Conservation (phyloP, 2,329 filamentous ascomycete species). For the Botrytis pseudocinerea region DNA sequence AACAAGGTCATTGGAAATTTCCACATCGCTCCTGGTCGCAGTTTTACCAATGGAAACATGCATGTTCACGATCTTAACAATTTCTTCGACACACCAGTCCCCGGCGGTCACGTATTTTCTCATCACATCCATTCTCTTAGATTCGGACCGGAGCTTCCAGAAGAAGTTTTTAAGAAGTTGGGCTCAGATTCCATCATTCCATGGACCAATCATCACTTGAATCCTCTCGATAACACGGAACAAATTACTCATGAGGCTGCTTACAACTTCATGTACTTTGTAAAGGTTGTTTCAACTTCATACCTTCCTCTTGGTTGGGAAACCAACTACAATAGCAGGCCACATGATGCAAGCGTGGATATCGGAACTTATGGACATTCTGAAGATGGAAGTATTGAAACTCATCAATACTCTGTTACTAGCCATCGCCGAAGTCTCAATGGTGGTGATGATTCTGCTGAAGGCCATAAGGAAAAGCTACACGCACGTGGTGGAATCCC, state of each 20-base stretch:
- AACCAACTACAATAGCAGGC: conserved; percentile 46
- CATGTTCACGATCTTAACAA: conserved; percentile 97
- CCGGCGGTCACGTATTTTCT: conserved; percentile 78
- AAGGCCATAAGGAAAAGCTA: conserved; percentile 88
- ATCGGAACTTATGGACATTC: conserved; percentile 69
- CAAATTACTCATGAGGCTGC: conserved; percentile 79
- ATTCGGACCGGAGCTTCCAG: conserved; percentile 89
- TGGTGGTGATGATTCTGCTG: conserved; percentile 80
- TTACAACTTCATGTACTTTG: conserved; percentile 98
- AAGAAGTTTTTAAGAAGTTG: conserved; percentile 63
- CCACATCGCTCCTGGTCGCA: conserved; percentile 93
- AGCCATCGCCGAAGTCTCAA: conserved; percentile 87
- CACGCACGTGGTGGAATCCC: conserved; percentile 92
- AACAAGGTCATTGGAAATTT: conserved; percentile 99
- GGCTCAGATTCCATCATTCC: conserved; percentile 52
- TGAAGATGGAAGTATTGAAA: conserved; percentile 81
- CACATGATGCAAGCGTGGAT: conserved; percentile 55
- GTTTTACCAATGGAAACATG: conserved; percentile 94
- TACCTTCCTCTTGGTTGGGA: conserved; percentile 92
- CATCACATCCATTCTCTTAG: conserved; percentile 86
- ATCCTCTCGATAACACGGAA: conserved; percentile 79
- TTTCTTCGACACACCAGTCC: conserved; percentile 76
- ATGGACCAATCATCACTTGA: conserved; percentile 89
- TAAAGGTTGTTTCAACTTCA: conserved; percentile 96
- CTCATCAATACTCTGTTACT: conserved; percentile 97